A percentile compares a stretch with the other conserved stretches of the same genome.
phyloP scores from a whole-genome alignment of 1,139 yeast species.

The Hansenula lynferdii region DNA sequence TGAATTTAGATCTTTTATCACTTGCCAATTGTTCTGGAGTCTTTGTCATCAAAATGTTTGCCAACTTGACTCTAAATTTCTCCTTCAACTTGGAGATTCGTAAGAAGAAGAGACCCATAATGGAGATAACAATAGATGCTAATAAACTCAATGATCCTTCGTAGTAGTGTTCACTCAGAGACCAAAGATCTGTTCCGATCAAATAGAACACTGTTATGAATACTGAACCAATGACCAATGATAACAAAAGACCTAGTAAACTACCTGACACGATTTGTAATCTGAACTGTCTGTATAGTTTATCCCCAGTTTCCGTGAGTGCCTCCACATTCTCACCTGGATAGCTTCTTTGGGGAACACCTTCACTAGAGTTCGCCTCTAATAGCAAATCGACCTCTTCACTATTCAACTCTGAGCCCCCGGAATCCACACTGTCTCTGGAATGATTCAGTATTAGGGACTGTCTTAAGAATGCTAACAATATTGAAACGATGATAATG shows the following conservation, averaged over 20 bases:
- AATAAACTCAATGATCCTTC: slow-evolving; percentile 84
- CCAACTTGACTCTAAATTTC: slow-evolving; percentile 89
- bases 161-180: slow-evolving; percentile 84
- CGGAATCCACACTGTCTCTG: slow-evolving; percentile 5
- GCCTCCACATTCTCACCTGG: slow-evolving; percentile 10
- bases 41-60: slow-evolving; percentile 42
- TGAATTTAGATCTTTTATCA: slow-evolving; percentile 19
- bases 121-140: slow-evolving; percentile 77
- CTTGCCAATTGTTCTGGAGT: slow-evolving; percentile 20
- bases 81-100: slow-evolving; percentile 87
- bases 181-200: slow-evolving; percentile 80
- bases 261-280: slow-evolving; percentile 84
- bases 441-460: slow-evolving; percentile 28
- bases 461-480: slow-evolving; percentile 86
- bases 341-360: not conserved
- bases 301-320: slow-evolving; percentile 34
- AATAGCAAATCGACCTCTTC: slow-evolving; percentile 7
- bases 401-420: not conserved
- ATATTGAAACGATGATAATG: slow-evolving; percentile 80
- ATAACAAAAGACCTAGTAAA: slow-evolving; percentile 60
- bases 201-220: slow-evolving; percentile 83
- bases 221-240: slow-evolving; percentile 76
- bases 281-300: slow-evolving; percentile 53
- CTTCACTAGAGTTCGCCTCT: too few relatives aligned
- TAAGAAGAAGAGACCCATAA: slow-evolving; percentile 91